These are phyloP conservation scores for Naganishia antarctica DNA, from an alignment of 768 basidiomycete genomes.

Conservation along the genomic window DNA sequence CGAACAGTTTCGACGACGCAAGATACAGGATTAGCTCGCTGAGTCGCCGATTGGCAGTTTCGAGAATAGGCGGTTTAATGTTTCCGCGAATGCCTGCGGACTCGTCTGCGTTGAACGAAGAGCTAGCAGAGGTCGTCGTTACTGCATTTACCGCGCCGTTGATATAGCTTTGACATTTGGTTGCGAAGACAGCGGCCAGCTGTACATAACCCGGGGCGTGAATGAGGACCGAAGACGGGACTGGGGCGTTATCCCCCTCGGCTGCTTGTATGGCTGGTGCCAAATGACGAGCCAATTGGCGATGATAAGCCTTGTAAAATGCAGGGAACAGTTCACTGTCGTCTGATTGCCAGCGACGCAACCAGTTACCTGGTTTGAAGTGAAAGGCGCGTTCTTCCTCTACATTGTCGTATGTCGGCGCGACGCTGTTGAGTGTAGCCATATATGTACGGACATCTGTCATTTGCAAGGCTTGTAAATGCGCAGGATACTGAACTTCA, in stretches of 20 bases:
- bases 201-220: conserved; percentile 52
- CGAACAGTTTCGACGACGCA: conserved; percentile 38
- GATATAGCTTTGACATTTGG: conserved; percentile 52
- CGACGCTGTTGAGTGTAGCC: conserved; percentile 32
- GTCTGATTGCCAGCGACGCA: conserved; percentile 53
- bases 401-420: conserved; percentile 35
- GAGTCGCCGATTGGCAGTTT: conserved; percentile 52
- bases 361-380: conserved; percentile 50
- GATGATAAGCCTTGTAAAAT: conserved; percentile 53
- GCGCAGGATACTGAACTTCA: conserved; percentile 42
- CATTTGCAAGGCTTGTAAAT: conserved; percentile 45
- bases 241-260: conserved; percentile 33
- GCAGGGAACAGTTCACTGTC: conserved; percentile 54
- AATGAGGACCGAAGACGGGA: conserved; percentile 43
- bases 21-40: conserved; percentile 51
- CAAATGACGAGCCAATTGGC: conserved; percentile 49
- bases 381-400: conserved; percentile 46
- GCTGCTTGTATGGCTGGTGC: conserved; percentile 38
- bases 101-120: conserved; percentile 50
- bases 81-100: conserved; percentile 50
- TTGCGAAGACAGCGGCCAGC: conserved; percentile 51
- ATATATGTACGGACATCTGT: conserved; percentile 43
- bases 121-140: conserved; percentile 48
- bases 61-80: conserved; percentile 53
- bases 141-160: conserved; percentile 53